These are phyloP conservation scores for Acacia melanoxylon DNA, from an alignment of 306 rosid genomes.

Conservation along the genomic window DNA sequence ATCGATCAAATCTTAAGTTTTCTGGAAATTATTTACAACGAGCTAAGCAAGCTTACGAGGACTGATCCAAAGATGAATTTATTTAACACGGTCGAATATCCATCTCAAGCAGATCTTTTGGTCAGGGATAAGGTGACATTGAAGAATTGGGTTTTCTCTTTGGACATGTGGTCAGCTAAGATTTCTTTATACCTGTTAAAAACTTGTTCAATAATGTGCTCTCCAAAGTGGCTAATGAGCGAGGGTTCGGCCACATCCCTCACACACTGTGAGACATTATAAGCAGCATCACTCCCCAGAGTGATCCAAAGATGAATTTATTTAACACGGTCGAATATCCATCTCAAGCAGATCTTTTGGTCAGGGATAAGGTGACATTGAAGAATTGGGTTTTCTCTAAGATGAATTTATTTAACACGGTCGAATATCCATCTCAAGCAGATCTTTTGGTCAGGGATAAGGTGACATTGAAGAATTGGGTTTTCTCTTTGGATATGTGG, in stretches of 20 bases:
- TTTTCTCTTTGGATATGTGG: conserved; percentile 31
- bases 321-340: too few species aligned
- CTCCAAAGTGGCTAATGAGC: conserved; percentile 29
- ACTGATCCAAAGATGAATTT: too few species aligned
- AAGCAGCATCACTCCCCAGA: too few species aligned
- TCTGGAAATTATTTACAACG: background rate
- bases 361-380: conserved; percentile 23
- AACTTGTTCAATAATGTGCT: conserved; percentile 33
- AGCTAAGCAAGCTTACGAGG: background rate
- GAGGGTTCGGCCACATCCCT: conserved; percentile 48
- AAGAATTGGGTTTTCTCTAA: conserved; percentile 22
- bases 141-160: conserved; percentile 26
- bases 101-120: background rate
- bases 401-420: too few species aligned
- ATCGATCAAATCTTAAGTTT: too few species aligned
- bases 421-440: background rate
- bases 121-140: conserved; percentile 22
- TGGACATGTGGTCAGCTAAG: conserved; percentile 27
- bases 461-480: conserved; percentile 27
- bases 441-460: background rate
- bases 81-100: too few species aligned
- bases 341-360: background rate
- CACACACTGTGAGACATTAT: too few species aligned
- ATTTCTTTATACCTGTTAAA: conserved; percentile 22
- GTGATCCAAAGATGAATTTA: too few species aligned